These are phyloP conservation scores for Monosporascus cannonballus DNA, from an alignment of 2,329 filamentous ascomycete species.

Conservation along the genomic window DNA sequence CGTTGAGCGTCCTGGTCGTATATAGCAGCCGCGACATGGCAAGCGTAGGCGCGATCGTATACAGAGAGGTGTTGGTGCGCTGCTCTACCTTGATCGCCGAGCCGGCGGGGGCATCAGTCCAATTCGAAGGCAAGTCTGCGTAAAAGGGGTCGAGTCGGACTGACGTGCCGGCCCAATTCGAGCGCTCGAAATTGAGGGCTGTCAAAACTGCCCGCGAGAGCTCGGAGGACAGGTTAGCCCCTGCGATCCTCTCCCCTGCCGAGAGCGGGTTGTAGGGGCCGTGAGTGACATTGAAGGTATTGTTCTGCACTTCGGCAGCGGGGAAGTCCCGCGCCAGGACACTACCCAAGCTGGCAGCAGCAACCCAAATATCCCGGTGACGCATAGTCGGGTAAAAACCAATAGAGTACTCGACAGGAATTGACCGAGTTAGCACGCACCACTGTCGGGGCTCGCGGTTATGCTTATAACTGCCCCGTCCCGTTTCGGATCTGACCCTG, in stretches of 20 bases:
- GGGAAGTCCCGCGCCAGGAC: not conserved
- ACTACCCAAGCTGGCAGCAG: not conserved
- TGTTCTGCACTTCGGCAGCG: not conserved
- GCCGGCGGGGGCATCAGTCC: not conserved
- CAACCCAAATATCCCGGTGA: not conserved
- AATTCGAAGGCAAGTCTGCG: not conserved
- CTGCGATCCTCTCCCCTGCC: not conserved
- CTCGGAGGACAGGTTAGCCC: not conserved
- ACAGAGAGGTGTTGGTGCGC: slow-evolving; percentile 3
- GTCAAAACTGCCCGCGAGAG: slow-evolving; percentile 1
- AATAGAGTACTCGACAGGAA: too few relatives aligned
- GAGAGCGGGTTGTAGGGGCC: not conserved
- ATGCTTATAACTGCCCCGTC: too few relatives aligned
- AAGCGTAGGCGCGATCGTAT: slow-evolving; percentile 1
- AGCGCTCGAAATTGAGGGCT: slow-evolving; percentile 3
- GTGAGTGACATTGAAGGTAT: not conserved
- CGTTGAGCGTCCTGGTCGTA: slow-evolving; percentile 5
- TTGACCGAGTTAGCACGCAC: too few relatives aligned
- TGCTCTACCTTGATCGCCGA: slow-evolving; percentile 2
- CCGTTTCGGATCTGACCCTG: too few relatives aligned
- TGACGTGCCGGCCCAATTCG: slow-evolving; percentile 3
- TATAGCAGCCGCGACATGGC: slow-evolving; percentile 5
- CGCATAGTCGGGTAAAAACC: not conserved
- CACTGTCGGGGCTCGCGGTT: too few relatives aligned
- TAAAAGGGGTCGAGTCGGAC: slow-evolving; percentile 3